These are phyloP conservation scores for Rhodotorula sp. DNA, from an alignment of 1,284 basidiomycete species.

Conservation along the genomic window DNA sequence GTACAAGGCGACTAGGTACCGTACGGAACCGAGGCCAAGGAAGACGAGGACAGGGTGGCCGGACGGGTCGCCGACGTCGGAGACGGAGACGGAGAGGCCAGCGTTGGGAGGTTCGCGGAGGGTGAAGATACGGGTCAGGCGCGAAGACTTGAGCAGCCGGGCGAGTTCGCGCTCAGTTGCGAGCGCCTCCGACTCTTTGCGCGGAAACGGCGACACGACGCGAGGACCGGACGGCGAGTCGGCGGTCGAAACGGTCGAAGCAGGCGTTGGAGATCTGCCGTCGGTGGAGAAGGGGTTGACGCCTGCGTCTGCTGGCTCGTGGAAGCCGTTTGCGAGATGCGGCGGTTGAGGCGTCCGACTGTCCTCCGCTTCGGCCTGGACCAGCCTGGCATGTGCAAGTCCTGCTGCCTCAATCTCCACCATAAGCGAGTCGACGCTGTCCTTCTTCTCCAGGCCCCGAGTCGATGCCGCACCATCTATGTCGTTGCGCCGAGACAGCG, in stretches of 20 bases:
- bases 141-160: constrained; percentile 71
- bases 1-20: constrained; percentile 90
- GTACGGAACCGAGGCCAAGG: constrained; percentile 87
- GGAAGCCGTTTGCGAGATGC: too few species aligned
- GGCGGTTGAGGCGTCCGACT: too few species aligned
- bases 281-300: too few species aligned
- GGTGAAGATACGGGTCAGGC: constrained; percentile 76
- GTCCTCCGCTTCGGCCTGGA: background rate
- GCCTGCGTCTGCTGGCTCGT: too few species aligned
- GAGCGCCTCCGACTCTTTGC: background rate
- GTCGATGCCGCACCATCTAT: background rate
- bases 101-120: constrained; percentile 76
- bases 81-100: constrained; percentile 71
- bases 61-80: constrained; percentile 77
- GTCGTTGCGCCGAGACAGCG: constrained; percentile 3
- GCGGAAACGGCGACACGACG: background rate
- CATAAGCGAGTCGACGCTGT: constrained; percentile 5
- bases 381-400: background rate
- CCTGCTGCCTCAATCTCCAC: constrained; percentile 5
- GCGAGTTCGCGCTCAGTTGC: constrained; percentile 45
- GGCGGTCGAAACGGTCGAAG: background rate
- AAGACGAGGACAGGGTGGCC: constrained; percentile 88
- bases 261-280: too few species aligned
- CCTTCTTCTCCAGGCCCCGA: background rate
- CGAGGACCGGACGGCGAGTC: too few species aligned